A percentile compares a stretch with the other conserved stretches of the same genome.
phyloP scores from a whole-genome alignment of 306 rosid genomes.

The Trifolium repens region DNA sequence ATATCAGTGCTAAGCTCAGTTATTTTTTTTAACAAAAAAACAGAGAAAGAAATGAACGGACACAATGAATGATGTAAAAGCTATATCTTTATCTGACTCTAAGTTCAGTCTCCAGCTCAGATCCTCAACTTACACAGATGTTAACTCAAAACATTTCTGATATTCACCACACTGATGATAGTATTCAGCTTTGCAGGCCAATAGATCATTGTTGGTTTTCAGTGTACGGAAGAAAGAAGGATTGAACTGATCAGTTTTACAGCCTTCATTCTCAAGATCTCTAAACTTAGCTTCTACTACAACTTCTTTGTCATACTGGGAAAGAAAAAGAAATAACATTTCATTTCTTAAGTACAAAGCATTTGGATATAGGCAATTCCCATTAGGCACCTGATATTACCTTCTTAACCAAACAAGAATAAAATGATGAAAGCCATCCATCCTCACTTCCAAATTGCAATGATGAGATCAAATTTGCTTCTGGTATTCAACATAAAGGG shows the following conservation, averaged over 20 bases:
- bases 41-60: conserved; percentile 12
- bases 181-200: conserved; percentile 99
- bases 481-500: conserved; percentile 56
- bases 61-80: conserved; percentile 26
- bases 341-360: conserved; percentile 30
- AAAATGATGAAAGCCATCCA: conserved; percentile 93
- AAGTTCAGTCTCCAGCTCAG: conserved; percentile 44
- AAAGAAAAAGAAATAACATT: conserved; percentile 39
- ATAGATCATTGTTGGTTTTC: conserved; percentile 81
- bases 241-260: conserved; percentile 64
- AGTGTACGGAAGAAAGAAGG: conserved; percentile 67
- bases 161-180: conserved; percentile 95
- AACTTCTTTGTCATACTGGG: conserved; percentile 86
- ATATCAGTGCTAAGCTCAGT: conserved; percentile 34
- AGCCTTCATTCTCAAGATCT: conserved; percentile 81
- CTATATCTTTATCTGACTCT: conserved; percentile 22
- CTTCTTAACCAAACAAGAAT: conserved; percentile 91
- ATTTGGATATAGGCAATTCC: conserved; percentile 32
- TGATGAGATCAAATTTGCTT: conserved; percentile 77
- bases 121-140: conserved; percentile 76
- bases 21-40: neutral
- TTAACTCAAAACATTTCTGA: conserved; percentile 94
- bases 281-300: conserved; percentile 80
- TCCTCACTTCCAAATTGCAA: conserved; percentile 88
- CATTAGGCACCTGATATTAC: conserved; percentile 48